Evolutionary conservation across 1,284 basidiomycete genomes (phyloP).

Genomic region (Earliella scabrosa): DNA sequence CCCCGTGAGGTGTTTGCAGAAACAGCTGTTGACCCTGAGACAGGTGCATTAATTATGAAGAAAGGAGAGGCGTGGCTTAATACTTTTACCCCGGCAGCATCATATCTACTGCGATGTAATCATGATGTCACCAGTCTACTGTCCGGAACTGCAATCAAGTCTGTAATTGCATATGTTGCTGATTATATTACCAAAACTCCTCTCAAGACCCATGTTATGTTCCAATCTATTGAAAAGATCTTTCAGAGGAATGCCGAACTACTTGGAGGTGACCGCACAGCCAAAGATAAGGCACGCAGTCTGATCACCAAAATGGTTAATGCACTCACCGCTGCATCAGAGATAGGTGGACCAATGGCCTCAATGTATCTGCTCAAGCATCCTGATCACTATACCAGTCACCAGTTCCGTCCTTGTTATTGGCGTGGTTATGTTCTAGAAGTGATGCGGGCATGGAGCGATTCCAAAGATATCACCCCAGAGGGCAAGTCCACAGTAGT

Average conservation of each 20-base stretch:
- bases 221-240: slow-evolving; percentile 35
- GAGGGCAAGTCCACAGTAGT: neutral
- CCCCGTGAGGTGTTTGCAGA: neutral
- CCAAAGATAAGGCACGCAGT: slow-evolving; percentile 9
- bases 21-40: neutral
- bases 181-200: slow-evolving; percentile 44
- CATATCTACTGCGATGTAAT: too few relatives aligned
- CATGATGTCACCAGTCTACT: too few relatives aligned
- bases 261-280: neutral
- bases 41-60: slow-evolving; percentile 37
- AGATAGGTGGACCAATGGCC: slow-evolving; percentile 21
- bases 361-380: slow-evolving; percentile 17
- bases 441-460: neutral
- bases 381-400: slow-evolving; percentile 22
- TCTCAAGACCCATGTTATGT: slow-evolving; percentile 40
- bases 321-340: slow-evolving; percentile 6
- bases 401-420: slow-evolving; percentile 11
- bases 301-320: slow-evolving; percentile 28
- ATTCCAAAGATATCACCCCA: neutral
- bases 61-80: too few relatives aligned
- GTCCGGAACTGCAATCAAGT: too few relatives aligned
- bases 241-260: slow-evolving; percentile 29
- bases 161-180: too few relatives aligned
- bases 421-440: slow-evolving; percentile 9
- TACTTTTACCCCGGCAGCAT: too few relatives aligned